Evolutionary conservation across 345 rosid species (phyloP).

Genomic region (Melaleuca alternifolia): DNA sequence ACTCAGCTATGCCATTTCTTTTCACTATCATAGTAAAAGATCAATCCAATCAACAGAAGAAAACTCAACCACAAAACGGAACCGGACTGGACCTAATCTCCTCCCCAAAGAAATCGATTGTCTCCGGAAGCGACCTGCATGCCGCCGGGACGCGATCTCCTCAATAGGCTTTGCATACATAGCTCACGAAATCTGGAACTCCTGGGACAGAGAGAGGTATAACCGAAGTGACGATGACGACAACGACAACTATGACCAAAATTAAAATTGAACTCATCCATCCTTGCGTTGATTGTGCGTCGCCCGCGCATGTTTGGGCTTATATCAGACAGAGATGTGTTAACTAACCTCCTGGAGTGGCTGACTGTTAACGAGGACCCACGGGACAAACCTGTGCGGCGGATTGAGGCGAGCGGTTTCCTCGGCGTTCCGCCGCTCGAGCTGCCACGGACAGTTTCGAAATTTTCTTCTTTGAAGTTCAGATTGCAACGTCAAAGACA

Average conservation of each 20-base stretch:
- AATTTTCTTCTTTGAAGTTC: background rate
- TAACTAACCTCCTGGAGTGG: constrained; percentile 18
- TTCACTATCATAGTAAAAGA: too few species aligned
- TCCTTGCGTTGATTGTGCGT: background rate
- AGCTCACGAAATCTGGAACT: constrained; percentile 8
- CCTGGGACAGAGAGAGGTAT: constrained; percentile 4
- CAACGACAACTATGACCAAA: background rate
- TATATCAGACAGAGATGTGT: background rate
- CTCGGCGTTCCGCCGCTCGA: constrained; percentile 11
- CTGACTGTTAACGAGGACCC: constrained; percentile 26
- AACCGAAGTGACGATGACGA: background rate
- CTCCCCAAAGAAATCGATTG: background rate
- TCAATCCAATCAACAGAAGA: too few species aligned
- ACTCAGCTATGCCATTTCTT: too few species aligned
- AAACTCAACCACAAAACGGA: constrained; percentile 67
- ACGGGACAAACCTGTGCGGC: constrained; percentile 32
- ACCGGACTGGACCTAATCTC: background rate
- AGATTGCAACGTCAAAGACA: background rate
- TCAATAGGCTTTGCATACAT: constrained; percentile 24
- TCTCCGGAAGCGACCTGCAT: constrained; percentile 1
- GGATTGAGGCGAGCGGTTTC: constrained; percentile 34
- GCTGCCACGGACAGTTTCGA: constrained; percentile 1
- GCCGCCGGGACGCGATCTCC: constrained; percentile 10
- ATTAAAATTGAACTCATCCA: background rate
- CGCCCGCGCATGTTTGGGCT: background rate